Conservation (phyloP, 2,329 filamentous ascomycete species). For the Penicillium brasilianum region DNA sequence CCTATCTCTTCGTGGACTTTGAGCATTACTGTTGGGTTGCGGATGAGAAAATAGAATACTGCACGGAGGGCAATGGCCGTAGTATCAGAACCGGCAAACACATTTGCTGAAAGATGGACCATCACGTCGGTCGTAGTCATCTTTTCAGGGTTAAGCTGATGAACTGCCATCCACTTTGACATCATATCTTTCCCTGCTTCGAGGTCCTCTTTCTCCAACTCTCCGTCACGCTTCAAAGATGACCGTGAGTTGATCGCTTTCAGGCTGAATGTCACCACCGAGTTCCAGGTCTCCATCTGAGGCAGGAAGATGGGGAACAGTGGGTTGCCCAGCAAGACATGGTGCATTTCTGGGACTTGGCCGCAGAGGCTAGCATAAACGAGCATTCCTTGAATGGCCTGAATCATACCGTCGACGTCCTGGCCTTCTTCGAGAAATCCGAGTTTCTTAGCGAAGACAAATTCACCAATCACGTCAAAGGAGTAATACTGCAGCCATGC, state of each 20-base stretch:
- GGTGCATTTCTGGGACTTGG: constrained; percentile 36
- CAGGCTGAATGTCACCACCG: constrained; percentile 39
- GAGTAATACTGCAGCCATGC: constrained; percentile 42
- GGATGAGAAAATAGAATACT: constrained; percentile 47
- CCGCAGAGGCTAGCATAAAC: constrained; percentile 37
- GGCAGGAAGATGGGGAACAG: constrained; percentile 38
- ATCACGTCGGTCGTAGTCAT: constrained; percentile 37
- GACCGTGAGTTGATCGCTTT: constrained; percentile 39
- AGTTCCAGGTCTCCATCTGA: constrained; percentile 43
- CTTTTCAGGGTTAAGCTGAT: constrained; percentile 34
- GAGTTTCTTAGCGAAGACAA: constrained; percentile 49
- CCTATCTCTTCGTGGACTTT: constrained; percentile 49
- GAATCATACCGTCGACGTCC: constrained; percentile 46
- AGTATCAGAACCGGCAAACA: constrained; percentile 35
- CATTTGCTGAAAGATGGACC: constrained; percentile 36
- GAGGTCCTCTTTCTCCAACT: constrained; percentile 29
- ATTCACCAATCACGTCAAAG: constrained; percentile 49
- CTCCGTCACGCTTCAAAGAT: constrained; percentile 33
- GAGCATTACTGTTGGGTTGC: constrained; percentile 36
- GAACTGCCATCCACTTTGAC: constrained; percentile 36
- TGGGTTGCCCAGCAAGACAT: constrained; percentile 36
- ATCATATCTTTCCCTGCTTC: constrained; percentile 38
- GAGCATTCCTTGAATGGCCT: constrained; percentile 36
- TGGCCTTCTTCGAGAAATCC: constrained; percentile 50
- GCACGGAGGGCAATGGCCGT: constrained; percentile 49